Evolutionary conservation across 2,329 filamentous ascomycete species (phyloP).

Genomic region (Ophiosphaerella narmari): DNA sequence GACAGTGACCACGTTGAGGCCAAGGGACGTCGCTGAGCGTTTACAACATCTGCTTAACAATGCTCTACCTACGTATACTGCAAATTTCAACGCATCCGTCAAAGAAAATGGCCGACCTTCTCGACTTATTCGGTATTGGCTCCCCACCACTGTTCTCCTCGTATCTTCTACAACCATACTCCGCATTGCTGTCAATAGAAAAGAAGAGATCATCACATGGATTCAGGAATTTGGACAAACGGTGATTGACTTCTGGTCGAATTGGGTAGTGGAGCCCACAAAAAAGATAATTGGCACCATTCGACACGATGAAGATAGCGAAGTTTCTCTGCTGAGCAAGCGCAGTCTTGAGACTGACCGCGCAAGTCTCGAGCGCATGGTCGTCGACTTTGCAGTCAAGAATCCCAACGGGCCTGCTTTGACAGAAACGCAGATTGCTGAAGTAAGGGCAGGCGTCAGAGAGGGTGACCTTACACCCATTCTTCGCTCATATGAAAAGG

Average conservation of each 20-base stretch:
- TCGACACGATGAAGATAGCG: slow-evolving; percentile 86
- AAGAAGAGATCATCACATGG: slow-evolving; percentile 80
- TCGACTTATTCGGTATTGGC: slow-evolving; percentile 81
- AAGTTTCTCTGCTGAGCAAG: slow-evolving; percentile 96
- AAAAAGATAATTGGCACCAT: slow-evolving; percentile 88
- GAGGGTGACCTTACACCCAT: slow-evolving; percentile 95
- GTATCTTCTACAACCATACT: slow-evolving; percentile 84
- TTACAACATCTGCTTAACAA: slow-evolving; percentile 70
- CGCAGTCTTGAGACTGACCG: slow-evolving; percentile 88
- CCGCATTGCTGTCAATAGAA: slow-evolving; percentile 73
- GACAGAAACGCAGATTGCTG: slow-evolving; percentile 70
- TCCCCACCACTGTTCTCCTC: slow-evolving; percentile 72
- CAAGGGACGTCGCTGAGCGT: slow-evolving; percentile 66
- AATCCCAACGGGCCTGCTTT: slow-evolving; percentile 70
- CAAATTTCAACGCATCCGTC: slow-evolving; percentile 61
- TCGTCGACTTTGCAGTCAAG: slow-evolving; percentile 90
- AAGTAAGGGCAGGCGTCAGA: slow-evolving; percentile 78
- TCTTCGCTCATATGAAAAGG: slow-evolving; percentile 86
- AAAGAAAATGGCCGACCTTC: slow-evolving; percentile 75
- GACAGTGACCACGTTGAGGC: slow-evolving; percentile 41
- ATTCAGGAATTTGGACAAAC: slow-evolving; percentile 78
- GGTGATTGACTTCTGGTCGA: slow-evolving; percentile 86
- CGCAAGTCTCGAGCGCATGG: slow-evolving; percentile 94
- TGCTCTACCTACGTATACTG: slow-evolving; percentile 70
- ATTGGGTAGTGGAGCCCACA: slow-evolving; percentile 90